A percentile compares a stretch with the other conserved stretches of the same genome.
These are phyloP conservation scores for Neckera pumila DNA, from an alignment of 225 moss, liverwort and hornwort species.

Conservation along the genomic window DNA sequence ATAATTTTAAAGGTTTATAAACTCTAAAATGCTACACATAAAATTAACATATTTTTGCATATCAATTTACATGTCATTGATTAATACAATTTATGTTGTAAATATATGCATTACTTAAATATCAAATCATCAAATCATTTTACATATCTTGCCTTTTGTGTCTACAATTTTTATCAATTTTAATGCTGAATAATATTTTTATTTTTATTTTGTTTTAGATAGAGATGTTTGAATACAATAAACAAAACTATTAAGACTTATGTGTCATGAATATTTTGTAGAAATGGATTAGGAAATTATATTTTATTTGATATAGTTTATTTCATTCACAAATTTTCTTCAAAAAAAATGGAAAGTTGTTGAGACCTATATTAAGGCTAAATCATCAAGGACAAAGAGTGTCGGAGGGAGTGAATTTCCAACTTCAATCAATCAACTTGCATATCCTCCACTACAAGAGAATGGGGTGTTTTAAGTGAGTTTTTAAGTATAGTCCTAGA, in stretches of 20 bases:
- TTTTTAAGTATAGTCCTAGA: too few species aligned
- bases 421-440: background rate
- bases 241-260: background rate
- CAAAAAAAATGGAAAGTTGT: too few species aligned
- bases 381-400: too few species aligned
- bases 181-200: background rate
- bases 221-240: background rate
- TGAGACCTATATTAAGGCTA: too few species aligned
- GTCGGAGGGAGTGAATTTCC: rapidly evolving
- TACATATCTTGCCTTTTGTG: background rate
- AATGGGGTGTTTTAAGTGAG: too few species aligned
- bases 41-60: too few species aligned
- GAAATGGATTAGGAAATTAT: background rate
- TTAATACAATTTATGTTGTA: rapidly evolving
- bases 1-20: background rate
- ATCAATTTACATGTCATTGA: background rate
- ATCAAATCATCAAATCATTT: background rate
- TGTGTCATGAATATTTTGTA: background rate
- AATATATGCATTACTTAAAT: background rate
- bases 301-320: background rate
- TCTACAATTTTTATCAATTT: background rate
- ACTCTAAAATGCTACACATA: background rate
- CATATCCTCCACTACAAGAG: too few species aligned
- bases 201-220: background rate
- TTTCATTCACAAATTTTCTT: too few species aligned